Evolutionary conservation across 2,329 filamentous ascomycete genomes (phyloP).

Genomic region (Epichloe brachyelytri): DNA sequence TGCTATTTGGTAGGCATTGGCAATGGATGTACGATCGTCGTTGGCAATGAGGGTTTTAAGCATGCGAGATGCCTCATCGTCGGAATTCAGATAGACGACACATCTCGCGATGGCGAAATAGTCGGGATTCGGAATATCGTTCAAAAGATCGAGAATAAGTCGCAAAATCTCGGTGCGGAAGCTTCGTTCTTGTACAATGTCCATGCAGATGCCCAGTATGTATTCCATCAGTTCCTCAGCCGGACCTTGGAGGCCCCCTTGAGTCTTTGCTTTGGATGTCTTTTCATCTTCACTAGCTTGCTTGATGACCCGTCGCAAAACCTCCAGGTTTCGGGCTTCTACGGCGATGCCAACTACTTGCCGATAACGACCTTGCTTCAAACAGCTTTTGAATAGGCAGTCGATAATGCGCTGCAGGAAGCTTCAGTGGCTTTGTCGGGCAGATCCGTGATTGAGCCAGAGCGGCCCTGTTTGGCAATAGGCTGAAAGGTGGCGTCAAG

Average conservation of each 20-base stretch:
- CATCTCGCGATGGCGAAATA: constrained; percentile 98
- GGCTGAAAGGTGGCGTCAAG: constrained; percentile 46
- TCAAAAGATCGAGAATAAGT: constrained; percentile 88
- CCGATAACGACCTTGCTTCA: constrained; percentile 74
- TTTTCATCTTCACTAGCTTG: constrained; percentile 80
- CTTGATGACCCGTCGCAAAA: constrained; percentile 76
- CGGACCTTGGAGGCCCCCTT: constrained; percentile 39
- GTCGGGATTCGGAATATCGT: constrained; percentile 81
- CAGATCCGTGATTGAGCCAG: constrained; percentile 51
- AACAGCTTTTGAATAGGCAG: constrained; percentile 81
- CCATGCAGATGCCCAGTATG: constrained; percentile 90
- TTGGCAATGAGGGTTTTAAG: constrained; percentile 69
- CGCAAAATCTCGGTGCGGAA: constrained; percentile 75
- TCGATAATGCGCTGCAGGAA: constrained; percentile 77
- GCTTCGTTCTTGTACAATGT: constrained; percentile 84
- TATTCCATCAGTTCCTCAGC: constrained; percentile 96
- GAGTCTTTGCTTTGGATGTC: constrained; percentile 43
- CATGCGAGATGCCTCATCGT: constrained; percentile 80
- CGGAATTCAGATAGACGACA: constrained; percentile 87
- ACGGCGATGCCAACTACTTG: constrained; percentile 96
- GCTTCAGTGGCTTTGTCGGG: constrained; percentile 59
- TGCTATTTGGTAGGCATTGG: constrained; percentile 90
- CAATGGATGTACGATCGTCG: constrained; percentile 63
- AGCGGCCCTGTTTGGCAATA: constrained; percentile 37
- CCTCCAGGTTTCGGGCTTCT: constrained; percentile 82